phyloP scores from a whole-genome alignment of 306 rosid species.

The Cicer cuneatum region DNA sequence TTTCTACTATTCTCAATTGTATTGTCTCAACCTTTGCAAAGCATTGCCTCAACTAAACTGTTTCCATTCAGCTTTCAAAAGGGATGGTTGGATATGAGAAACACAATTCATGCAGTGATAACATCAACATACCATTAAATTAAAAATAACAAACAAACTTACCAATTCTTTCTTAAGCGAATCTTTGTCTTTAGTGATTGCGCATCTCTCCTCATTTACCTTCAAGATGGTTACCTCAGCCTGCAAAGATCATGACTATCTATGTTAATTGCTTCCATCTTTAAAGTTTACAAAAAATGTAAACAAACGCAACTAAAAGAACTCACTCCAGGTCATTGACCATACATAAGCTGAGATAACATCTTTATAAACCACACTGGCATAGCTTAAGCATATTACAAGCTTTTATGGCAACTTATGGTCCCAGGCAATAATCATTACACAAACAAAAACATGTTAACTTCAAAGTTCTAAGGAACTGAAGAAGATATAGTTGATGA shows the following conservation, averaged over 20 bases:
- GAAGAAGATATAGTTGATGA: constrained; percentile 24
- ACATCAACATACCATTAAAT: neutral
- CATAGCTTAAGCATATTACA: constrained; percentile 23
- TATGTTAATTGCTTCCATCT: constrained; percentile 33
- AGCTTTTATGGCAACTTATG: constrained; percentile 13
- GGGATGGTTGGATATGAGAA: constrained; percentile 32
- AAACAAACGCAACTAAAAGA: constrained; percentile 33
- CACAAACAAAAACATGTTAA: constrained; percentile 9
- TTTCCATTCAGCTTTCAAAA: constrained; percentile 33
- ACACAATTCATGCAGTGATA: constrained; percentile 3
- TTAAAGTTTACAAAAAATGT: constrained; percentile 7
- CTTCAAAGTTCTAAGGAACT: neutral
- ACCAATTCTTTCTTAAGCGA: constrained; percentile 78
- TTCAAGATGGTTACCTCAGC: constrained; percentile 66
- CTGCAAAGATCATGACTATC: constrained; percentile 55
- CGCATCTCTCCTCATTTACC: constrained; percentile 67
- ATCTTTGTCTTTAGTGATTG: constrained; percentile 58
- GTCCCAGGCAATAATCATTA: constrained; percentile 5
- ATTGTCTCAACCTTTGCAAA: too few species aligned
- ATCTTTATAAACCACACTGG: constrained; percentile 34
- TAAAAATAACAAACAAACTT: constrained; percentile 31
- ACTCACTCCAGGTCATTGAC: constrained; percentile 27
- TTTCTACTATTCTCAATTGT: constrained; percentile 11
- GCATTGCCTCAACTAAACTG: constrained; percentile 15
- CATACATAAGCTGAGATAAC: constrained; percentile 38